Evolutionary conservation across 352 stramenopile species (phyloP).

Genomic region (Paralagenidium karlingii): DNA sequence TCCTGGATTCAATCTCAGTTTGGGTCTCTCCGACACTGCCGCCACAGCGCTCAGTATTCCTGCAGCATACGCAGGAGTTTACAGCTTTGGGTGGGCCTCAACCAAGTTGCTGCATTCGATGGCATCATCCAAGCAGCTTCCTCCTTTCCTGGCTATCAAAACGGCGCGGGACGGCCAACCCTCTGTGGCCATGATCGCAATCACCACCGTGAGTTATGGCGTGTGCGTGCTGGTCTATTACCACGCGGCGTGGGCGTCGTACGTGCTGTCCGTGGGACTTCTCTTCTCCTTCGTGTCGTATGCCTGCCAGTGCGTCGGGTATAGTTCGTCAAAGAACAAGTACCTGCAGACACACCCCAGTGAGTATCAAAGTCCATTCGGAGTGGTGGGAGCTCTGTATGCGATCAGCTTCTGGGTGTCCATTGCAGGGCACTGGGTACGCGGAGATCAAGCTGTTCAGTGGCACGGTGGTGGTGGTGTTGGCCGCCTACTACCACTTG

Average conservation of each 20-base stretch:
- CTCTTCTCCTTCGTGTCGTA: constrained; percentile 12
- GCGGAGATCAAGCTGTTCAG: constrained; percentile 4
- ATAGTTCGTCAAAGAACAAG: constrained; percentile 11
- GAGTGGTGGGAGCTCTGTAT: constrained; percentile 13
- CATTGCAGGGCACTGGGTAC: constrained; percentile 10
- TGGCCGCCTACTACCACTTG: constrained; percentile 11
- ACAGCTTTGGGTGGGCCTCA: constrained; percentile 23
- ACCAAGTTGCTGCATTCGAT: constrained; percentile 18
- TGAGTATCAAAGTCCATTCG: constrained; percentile 12
- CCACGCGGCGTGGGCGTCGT: constrained; percentile 7
- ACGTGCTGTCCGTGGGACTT: constrained; percentile 14
- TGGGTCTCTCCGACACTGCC: constrained; percentile 4
- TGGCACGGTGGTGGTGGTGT: not conserved
- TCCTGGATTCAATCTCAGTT: constrained; percentile 15
- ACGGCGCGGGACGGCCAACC: constrained; percentile 12
- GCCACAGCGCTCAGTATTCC: constrained; percentile 17
- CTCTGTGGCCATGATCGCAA: constrained; percentile 8
- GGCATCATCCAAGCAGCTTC: constrained; percentile 17
- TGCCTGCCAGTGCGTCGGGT: constrained; percentile 15
- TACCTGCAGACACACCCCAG: constrained; percentile 7
- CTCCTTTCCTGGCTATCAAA: constrained; percentile 3
- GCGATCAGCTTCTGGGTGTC: constrained; percentile 16
- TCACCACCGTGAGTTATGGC: constrained; percentile 8
- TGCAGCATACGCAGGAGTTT: constrained; percentile 14
- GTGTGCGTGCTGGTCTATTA: constrained; percentile 12